Evolutionary conservation across 371 early-diverging fungal species (phyloP), one percentile per base, ranked within the genome.

Genomic region (Mortierella sp.): DNA sequence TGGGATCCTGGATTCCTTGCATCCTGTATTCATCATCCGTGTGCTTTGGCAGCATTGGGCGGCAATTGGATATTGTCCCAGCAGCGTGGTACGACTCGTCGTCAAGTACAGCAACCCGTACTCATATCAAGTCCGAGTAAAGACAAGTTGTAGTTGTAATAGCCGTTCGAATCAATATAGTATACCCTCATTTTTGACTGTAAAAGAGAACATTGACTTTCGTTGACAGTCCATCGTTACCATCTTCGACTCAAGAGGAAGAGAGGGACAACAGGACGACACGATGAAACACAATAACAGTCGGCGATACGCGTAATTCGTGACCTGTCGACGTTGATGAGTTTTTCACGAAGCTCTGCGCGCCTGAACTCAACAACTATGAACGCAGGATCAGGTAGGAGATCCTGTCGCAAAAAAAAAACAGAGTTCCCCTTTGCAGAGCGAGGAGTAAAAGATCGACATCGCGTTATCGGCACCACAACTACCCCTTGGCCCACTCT

Each of bases 1-100:
- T 88, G 13, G 73, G 83, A 0, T 83, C 84, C 18, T 88, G 88
- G 88, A 82, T 87, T 41, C 88, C 88, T 4, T 83, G 82, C 49
- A 85, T 87, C 45, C 67, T 88, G 30, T 87, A 82, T 56, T 82
- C 86, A 30, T 85, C 83, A 6, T 82, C 80, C 21, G 79, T 89
- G 13, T 83, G 82, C 63, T 86, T 87, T 78, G 88, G 88, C 31
- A 76, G 85, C 48, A 81, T 87, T 59, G 87, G 89, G 24, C 70
- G 87, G 18, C 83, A 83, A 34, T 43, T 82, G 49, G 67, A 68
- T 56, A 58, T 72, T 21, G 69, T 80, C 6, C 80, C 80, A 27
- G 60, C 65, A 26, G 54, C 68, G 16, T 78, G 72, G 78, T 80
- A 62, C 54, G 21, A 41, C 27, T 21, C 31, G 30, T 21, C 31